Conservation (phyloP, 371 early-diverging fungal genomes). For the Apophysomyces variabilis region DNA sequence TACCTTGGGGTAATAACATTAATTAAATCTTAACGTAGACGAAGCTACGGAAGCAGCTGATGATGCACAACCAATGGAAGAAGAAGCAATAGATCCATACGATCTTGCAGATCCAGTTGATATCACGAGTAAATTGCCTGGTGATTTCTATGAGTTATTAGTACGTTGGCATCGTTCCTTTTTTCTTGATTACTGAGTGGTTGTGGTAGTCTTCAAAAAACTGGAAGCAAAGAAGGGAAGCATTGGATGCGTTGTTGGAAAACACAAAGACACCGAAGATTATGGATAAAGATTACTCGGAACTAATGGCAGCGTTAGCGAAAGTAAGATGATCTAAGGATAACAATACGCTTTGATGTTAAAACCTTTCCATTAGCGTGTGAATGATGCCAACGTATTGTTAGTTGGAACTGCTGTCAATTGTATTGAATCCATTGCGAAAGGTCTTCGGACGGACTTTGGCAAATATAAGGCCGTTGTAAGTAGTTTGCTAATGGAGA, state of each 20-base stretch:
- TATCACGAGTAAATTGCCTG: conserved; percentile 82
- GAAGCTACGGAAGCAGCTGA: conserved; percentile 52
- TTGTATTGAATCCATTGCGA: conserved; percentile 86
- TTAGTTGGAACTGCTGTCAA: conserved; percentile 81
- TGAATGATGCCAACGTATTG: conserved; percentile 88
- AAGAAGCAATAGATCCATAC: conserved; percentile 71
- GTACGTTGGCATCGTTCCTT: conserved; percentile 28
- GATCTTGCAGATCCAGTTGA: conserved; percentile 92
- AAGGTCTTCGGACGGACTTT: conserved; percentile 80
- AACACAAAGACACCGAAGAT: conserved; percentile 79
- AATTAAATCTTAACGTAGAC: conserved; percentile 4
- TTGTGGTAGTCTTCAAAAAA: conserved; percentile 73
- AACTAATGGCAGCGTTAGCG: conserved; percentile 81
- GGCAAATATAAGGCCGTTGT: conserved; percentile 77
- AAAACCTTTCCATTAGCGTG: conserved; percentile 48
- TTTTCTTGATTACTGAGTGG: too few species aligned
- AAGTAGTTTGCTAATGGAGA: conserved; percentile 19
- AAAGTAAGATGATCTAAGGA: conserved; percentile 58
- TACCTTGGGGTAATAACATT: background rate
- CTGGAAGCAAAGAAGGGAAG: conserved; percentile 97
- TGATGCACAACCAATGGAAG: conserved; percentile 39
- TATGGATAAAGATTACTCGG: conserved; percentile 77
- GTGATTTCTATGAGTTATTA: conserved; percentile 75
- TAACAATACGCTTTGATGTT: conserved; percentile 3
- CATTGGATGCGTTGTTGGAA: conserved; percentile 73